A percentile compares a stretch with the other conserved stretches of the same genome.
phyloP scores from a whole-genome alignment of 495 filamentous ascomycete genomes.

The Penicillium coprophilum region DNA sequence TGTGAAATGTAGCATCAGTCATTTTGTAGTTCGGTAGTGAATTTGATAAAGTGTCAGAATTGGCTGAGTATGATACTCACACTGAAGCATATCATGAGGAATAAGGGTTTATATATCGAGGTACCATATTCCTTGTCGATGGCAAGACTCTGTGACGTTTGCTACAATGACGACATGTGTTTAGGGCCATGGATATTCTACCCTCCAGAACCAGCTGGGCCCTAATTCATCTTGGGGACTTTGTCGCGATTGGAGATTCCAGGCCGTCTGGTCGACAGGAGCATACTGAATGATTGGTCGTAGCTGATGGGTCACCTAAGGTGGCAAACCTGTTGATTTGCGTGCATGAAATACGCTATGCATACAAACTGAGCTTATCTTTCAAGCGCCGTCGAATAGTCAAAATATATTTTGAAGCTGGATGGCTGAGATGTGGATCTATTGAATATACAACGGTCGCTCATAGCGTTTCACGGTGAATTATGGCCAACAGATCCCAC shows the following conservation, averaged over 20 bases:
- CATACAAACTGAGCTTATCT: not conserved
- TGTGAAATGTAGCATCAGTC: slow-evolving; percentile 52
- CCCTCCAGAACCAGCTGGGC: slow-evolving; percentile 12
- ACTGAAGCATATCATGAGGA: not conserved
- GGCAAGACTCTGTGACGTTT: slow-evolving; percentile 18
- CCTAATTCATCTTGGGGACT: slow-evolving; percentile 1
- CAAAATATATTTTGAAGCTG: not conserved
- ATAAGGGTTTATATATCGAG: slow-evolving; percentile 11
- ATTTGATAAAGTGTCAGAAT: not conserved
- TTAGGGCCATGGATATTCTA: slow-evolving; percentile 10
- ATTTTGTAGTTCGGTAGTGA: slow-evolving; percentile 28
- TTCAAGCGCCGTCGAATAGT: not conserved
- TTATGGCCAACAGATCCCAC: not conserved
- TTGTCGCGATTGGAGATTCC: no score
- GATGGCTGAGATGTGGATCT: slow-evolving; percentile 4
- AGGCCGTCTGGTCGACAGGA: not conserved
- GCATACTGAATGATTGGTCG: not conserved
- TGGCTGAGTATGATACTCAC: not conserved
- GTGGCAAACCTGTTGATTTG: slow-evolving; percentile 1
- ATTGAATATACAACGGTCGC: not conserved
- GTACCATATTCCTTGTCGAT: not conserved
- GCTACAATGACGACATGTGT: slow-evolving; percentile 22
- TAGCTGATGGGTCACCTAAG: not conserved
- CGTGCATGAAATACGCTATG: not conserved
- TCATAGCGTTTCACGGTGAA: not conserved